Base-by-base conservation (phyloP, 75 land plant species). In the Larix kaempferi region DNA sequence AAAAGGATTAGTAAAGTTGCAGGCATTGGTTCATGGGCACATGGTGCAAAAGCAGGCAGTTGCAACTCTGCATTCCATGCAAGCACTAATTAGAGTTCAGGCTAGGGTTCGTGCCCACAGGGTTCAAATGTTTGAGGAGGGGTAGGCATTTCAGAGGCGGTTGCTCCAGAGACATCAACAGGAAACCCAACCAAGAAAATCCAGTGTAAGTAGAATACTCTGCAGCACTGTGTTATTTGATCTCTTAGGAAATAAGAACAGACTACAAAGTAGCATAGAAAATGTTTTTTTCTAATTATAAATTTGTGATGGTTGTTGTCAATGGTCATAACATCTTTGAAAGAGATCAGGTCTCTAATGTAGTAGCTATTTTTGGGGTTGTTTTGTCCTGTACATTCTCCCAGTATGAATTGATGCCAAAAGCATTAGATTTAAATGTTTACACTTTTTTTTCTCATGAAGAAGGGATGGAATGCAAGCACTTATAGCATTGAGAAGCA, bases 61-160 rank as follows among this genome's bases (percentile, higher is more conserved):
- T 0, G 88, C 85, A 29, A 92, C 93, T 5, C 86, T 90, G 25
- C 80, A 88, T 21, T 88, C 92, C 77, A 91, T 95, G 97, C 97
- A 96, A 81, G 97, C 99, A 23, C 75, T 96, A 59, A 81, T 91
- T 44, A 84, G 88, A 29, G 94, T 78, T 23, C 99, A 96, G 75
- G 92, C 83, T 2, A 77, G 91, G 74, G 93, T 90, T 56, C 85
- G 90, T 6, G 94, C 92, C 37, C 95, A 88, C 55, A 83, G 98
- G 55, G 82, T 93, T 54, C 79, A 82, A 49, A 82, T 80, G 88
- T 80, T 83, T 39, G 96, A 90, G 73, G 93, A 91, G 76, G 80
- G 78, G n/a, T 79, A 82, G 44, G 80, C 77, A 54, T 73, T 65
- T 44, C 88, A 80, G 44, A 80, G 82, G 86, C 86, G 60, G 80